A percentile compares a stretch with the other conserved stretches of the same genome.
Conservation (phyloP, 2,329 filamentous ascomycete genomes). For the Cytospora leucostoma region DNA sequence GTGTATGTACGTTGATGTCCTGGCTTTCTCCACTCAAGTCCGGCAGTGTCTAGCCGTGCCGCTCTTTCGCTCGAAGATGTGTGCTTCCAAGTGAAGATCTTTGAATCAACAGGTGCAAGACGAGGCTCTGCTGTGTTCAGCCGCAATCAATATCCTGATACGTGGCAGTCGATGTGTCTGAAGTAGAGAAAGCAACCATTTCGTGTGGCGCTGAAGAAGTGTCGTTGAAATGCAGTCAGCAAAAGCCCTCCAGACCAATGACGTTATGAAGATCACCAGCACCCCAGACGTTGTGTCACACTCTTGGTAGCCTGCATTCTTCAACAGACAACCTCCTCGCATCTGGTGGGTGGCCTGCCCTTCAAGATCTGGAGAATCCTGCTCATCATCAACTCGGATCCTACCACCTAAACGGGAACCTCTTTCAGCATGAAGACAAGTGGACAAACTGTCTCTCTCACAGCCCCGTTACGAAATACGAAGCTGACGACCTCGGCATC, state of each 20-base stretch:
- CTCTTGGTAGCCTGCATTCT: neutral
- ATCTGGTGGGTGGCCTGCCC: neutral
- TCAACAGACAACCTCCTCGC: neutral
- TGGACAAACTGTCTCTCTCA: neutral
- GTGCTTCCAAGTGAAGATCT: neutral
- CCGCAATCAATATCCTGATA: neutral
- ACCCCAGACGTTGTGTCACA: neutral
- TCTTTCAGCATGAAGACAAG: neutral
- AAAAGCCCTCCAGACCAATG: neutral
- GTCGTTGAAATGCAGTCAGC: conserved; percentile 1
- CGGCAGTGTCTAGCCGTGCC: neutral
- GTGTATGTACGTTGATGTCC: neutral
- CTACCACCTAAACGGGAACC: neutral
- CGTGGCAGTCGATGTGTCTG: neutral
- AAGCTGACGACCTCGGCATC: neutral
- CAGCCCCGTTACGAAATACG: neutral
- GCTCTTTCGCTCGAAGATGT: neutral
- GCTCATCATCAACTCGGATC: neutral
- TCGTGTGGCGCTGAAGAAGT: neutral
- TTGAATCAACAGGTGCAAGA: neutral
- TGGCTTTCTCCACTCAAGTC: neutral
- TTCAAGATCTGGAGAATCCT: neutral
- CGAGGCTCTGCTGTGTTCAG: neutral
- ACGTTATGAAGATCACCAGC: neutral
- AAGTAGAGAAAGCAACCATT: neutral